Evolutionary conservation across 495 filamentous ascomycete species (phyloP).

Genomic region (Rostrohypoxylon terebratum): DNA sequence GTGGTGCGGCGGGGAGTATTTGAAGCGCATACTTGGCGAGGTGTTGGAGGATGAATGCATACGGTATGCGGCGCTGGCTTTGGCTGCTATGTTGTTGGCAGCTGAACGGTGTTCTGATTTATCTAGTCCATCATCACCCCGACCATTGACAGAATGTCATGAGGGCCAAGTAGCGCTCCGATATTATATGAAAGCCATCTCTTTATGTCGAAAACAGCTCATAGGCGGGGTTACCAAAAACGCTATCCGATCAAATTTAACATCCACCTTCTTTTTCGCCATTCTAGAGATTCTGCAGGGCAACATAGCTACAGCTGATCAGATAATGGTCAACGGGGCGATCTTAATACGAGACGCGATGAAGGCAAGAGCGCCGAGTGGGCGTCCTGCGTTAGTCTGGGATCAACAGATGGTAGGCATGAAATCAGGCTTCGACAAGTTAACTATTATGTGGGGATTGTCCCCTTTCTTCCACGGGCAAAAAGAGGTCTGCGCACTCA

Average conservation of each 20-base stretch:
- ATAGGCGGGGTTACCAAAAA: slow-evolving; percentile 22
- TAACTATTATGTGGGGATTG: slow-evolving; percentile 38
- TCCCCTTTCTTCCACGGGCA: slow-evolving; percentile 42
- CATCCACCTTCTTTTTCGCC: slow-evolving; percentile 39
- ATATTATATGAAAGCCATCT: slow-evolving; percentile 48
- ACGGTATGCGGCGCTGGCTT: slow-evolving; percentile 33
- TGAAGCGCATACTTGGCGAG: slow-evolving; percentile 34
- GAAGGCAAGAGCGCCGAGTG: background rate
- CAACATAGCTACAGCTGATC: slow-evolving; percentile 45
- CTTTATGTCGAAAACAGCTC: slow-evolving; percentile 39
- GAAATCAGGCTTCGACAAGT: slow-evolving; percentile 37
- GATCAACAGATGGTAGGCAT: slow-evolving; percentile 26
- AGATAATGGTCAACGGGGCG: slow-evolving; percentile 34
- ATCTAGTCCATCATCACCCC: background rate
- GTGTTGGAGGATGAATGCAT: slow-evolving; percentile 33
- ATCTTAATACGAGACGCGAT: slow-evolving; percentile 34
- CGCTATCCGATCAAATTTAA: slow-evolving; percentile 27
- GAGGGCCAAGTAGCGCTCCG: slow-evolving; percentile 39
- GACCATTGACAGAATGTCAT: slow-evolving; percentile 19
- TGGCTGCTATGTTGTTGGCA: slow-evolving; percentile 34
- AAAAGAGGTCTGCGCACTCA: slow-evolving; percentile 1
- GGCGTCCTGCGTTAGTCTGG: slow-evolving; percentile 5
- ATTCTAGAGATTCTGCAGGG: slow-evolving; percentile 51
- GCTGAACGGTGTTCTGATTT: slow-evolving; percentile 24
- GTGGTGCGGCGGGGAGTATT: slow-evolving; percentile 40